Base-by-base conservation (phyloP, 2,329 filamentous ascomycete species). In the Ceratocystis colombiana region DNA sequence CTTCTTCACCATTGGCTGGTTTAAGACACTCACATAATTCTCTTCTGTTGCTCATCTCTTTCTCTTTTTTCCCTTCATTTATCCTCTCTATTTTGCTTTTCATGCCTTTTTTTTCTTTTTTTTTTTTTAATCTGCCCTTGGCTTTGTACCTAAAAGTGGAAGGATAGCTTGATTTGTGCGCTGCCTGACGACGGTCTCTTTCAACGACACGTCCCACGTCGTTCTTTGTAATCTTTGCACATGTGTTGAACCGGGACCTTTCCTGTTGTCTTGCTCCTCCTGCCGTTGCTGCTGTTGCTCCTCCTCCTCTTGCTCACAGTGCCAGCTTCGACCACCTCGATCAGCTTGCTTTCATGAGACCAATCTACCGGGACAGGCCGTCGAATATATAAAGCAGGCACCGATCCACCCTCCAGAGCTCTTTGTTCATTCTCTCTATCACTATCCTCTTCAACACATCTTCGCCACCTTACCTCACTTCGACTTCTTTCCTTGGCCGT, bases 311-410 rank as follows among this genome's bases (percentile, higher is more conserved):
- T 50, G 15, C 46, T 50, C 61, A 48, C 37, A 46, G 30, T 63
- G 53, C 28, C 33, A 30, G 53, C 28, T 17, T 63, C 25, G 44
- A 30, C 46, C 44, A 20, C 44, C 15, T 50, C 20, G 44, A 33
- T 63, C 53, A 33, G 53, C 53, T n/a, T 57, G 53, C 53, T n/a
- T 57, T 45, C 59, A 64, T 61, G 55, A 67, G 64, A 66, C 62
- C 62, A 62, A 64, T 41, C 45, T 61, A 30, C 37, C 62, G 66
- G 66, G 66, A 64, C 62, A 64, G 46, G 25, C 55, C 28, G 37
- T 64, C 30, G 20, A 61, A 46, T 67, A 67, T 67, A 67, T 67
- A 67, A 67, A 64, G 50, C 37, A 28, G 25, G 28, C 30, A 12
- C n/a, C 22, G 61, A 41, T 41, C 62, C 66, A n/a, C 28, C 45